Conservation (phyloP, 2,329 filamentous ascomycete genomes). For the Alternaria panax region DNA sequence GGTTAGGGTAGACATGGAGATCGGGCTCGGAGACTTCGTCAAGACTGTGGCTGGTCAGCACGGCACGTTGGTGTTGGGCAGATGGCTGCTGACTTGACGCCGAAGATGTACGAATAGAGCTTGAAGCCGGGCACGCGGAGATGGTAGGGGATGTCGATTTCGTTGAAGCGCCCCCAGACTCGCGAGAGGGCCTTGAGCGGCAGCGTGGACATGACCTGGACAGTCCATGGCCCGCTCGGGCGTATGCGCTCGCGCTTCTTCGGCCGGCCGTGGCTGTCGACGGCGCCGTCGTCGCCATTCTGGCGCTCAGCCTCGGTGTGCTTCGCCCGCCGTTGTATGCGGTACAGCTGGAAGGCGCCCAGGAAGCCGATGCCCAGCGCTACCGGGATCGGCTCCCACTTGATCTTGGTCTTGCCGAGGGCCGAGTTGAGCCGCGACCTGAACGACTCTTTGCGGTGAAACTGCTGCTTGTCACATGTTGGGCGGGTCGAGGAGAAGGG, state of each 20-base stretch:
- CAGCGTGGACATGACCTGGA: conserved; percentile 91
- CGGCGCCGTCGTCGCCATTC: conserved; percentile 56
- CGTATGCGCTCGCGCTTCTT: conserved; percentile 69
- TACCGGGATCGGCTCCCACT: conserved; percentile 91
- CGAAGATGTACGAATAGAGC: conserved; percentile 88
- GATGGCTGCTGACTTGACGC: conserved; percentile 68
- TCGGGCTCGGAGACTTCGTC: conserved; percentile 88
- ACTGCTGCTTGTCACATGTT: conserved; percentile 51
- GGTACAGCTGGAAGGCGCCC: conserved; percentile 83
- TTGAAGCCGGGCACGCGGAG: conserved; percentile 89
- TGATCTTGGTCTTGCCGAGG: conserved; percentile 70
- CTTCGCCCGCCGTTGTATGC: conserved; percentile 65
- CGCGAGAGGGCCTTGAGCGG: conserved; percentile 90
- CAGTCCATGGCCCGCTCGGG: conserved; percentile 89
- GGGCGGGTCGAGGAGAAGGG: conserved; percentile 51
- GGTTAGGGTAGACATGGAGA: conserved; percentile 87
- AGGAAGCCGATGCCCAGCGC: conserved; percentile 85
- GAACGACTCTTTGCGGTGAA: conserved; percentile 62
- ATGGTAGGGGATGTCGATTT: conserved; percentile 85
- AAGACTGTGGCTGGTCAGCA: conserved; percentile 61
- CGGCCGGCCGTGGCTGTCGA: conserved; percentile 52
- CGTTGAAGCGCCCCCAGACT: conserved; percentile 90
- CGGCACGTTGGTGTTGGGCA: conserved; percentile 19
- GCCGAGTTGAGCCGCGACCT: conserved; percentile 64
- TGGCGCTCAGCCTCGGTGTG: conserved; percentile 50